Base-by-base conservation (phyloP, 2,329 filamentous ascomycete genomes). In the Ascosphaera aggregata region DNA sequence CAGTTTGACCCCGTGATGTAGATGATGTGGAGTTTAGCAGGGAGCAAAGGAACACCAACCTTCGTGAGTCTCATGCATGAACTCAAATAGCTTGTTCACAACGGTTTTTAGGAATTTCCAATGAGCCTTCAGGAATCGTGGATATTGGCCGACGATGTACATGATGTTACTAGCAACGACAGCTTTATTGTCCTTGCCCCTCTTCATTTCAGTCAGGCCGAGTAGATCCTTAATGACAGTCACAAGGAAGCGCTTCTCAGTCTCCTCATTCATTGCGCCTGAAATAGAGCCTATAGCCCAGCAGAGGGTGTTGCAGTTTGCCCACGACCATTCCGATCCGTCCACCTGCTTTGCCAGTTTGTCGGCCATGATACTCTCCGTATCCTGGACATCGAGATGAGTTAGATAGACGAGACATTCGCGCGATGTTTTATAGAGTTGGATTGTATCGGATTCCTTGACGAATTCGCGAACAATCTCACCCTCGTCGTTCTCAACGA, bases 21-120 rank as follows among this genome's bases (percentile, higher is more conserved):
- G 24, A 34, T n/a, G 11, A 38, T 19, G 39, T 27, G n/a, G 15
- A 13, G 13, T 5, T 3, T 31, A 5, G 13, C 19, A 36, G 15
- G 31, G 18, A 18, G 18, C 8, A 35, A 9, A n/a, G 7, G 22
- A 31, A 36, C 9, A 37, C 34, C 34, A 36, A 76, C 80, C 89
- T 64, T 98, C 89, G 52, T 98, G 89, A 1, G 89, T 95, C 60
- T 98, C 89, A 57, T 98, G 89, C 89, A 98, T 98, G 55, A 98
- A 98, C 62, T 98, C 89, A 52, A 98, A 98, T 3, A 98, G 70
- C 65, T 98, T 98, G 63, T 98, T 98, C 52, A 98, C 89, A 15
- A 98, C 89, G 2, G 89, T 98, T 73, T 98, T 98, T 41, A 98
- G 66, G 62, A 98, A 98, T 58, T 98, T 98, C 89, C 89, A 98